These are phyloP conservation scores for Tilletia walkeri DNA, from an alignment of 1,284 basidiomycete species.

Conservation along the genomic window DNA sequence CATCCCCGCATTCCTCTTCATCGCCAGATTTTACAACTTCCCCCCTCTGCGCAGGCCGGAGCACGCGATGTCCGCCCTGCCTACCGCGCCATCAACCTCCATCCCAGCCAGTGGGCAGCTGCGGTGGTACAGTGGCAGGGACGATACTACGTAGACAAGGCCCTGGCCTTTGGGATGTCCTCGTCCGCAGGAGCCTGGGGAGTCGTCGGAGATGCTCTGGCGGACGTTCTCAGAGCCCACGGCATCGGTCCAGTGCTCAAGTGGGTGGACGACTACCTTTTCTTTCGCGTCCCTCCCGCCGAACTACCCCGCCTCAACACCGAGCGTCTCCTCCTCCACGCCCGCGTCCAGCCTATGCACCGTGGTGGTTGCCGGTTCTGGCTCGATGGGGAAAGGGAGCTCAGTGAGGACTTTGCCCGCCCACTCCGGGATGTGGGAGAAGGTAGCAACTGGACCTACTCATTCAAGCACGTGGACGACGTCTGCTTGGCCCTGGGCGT, in stretches of 20 bases:
- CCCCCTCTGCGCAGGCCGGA: not conserved
- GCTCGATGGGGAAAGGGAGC: not conserved
- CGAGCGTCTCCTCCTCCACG: not conserved
- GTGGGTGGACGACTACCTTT: slow-evolving; percentile 4
- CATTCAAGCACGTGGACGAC: not conserved
- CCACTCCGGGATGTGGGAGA: not conserved
- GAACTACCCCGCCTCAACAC: not conserved
- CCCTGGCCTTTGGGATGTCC: not conserved
- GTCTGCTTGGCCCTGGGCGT: not conserved
- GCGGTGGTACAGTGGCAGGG: not conserved
- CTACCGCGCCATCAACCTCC: not conserved
- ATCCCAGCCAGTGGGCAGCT: not conserved
- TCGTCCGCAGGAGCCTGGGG: not conserved
- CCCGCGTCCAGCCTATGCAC: not conserved
- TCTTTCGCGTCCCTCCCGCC: not conserved
- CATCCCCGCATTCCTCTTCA: too few relatives aligned
- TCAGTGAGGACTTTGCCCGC: not conserved
- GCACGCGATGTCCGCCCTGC: not conserved
- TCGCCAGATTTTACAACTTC: not conserved
- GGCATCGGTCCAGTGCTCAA: not conserved
- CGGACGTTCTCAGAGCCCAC: not conserved
- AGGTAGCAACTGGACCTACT: not conserved
- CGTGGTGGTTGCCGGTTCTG: not conserved
- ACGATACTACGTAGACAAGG: not conserved
- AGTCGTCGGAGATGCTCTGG: not conserved